Evolutionary conservation across 2,329 filamentous ascomycete species (phyloP), one percentile per base, ranked within the genome.

Genomic region (Alternaria hordeiaustralica): DNA sequence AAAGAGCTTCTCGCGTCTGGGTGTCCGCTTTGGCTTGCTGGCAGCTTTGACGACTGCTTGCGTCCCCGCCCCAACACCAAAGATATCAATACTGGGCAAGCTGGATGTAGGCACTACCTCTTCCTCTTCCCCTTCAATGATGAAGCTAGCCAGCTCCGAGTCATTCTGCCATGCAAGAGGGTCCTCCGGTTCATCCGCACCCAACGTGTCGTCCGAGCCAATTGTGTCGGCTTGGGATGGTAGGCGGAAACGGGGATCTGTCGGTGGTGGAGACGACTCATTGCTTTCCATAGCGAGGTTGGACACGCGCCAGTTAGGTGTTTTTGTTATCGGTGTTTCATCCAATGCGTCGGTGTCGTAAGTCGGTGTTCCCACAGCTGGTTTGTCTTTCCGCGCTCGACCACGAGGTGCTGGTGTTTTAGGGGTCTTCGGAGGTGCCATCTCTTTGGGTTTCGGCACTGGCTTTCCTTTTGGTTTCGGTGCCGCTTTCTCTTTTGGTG

Each of bases 91-190:
- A 33, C 70, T 70, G 6, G 76, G 76, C 11, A 79, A 69, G 59
- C 77, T 79, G 7, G 77, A 79, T 11, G 67, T 68, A 6, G 80
- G 75, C 6, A 73, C 30, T 5, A 77, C 70, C 6, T 71, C 66
- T 9, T 76, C 75, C 4, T 76, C 80, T 26, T 82, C 81, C n/a
- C 80, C 80, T 28, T 79, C 80, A 0, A 79, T 82, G 49, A 85
- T 79, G 67, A 85, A 85, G 57, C 79, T 81, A 10, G 76, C 74
- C 5, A 84, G 77, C 49, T 85, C 83, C 6, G 82, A 84, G 62
- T 84, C 82, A 5, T 78, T 60, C 43, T 79, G 76, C 45, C 82
- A 78, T 23, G 77, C 80, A 49, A 81, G 80, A 20, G 81, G 80
- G 21, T 83, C 79, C 55, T 82, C 79, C 3, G 68, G 49, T 23